phyloP scores from a whole-genome alignment of 768 basidiomycete species.

The Podaxis carcinomalis region DNA sequence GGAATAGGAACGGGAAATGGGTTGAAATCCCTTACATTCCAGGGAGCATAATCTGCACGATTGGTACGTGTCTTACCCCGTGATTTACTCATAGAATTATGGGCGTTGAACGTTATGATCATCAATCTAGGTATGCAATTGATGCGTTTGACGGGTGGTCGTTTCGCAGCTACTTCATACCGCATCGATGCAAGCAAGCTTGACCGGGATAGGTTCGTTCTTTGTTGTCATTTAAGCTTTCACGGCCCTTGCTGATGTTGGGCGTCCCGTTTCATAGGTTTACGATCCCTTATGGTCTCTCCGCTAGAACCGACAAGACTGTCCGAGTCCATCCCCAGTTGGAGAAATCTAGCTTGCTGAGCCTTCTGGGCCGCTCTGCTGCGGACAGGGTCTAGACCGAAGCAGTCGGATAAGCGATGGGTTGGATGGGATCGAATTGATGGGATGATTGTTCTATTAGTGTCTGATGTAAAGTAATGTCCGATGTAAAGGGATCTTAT shows the following conservation, averaged over 20 bases:
- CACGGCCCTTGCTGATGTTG: neutral
- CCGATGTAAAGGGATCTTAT: too few species aligned
- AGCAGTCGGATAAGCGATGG: neutral
- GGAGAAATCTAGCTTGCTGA: neutral
- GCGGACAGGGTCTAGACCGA: neutral
- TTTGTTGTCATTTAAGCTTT: neutral
- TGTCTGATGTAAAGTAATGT: too few species aligned
- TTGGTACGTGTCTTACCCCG: neutral
- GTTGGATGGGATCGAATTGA: neutral
- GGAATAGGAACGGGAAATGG: constrained; percentile 2
- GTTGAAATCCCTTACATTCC: constrained; percentile 3
- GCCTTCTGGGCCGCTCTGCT: neutral
- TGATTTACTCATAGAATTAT: neutral
- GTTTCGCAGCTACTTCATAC: neutral
- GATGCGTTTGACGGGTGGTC: constrained; percentile 3
- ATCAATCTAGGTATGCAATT: neutral
- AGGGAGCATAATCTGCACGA: neutral
- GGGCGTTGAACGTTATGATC: neutral
- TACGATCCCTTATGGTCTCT: constrained; percentile 1
- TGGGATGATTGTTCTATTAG: neutral
- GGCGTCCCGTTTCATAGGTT: neutral
- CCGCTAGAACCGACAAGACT: neutral
- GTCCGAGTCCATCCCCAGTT: constrained; percentile 1
- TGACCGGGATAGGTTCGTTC: neutral
- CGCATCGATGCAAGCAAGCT: neutral